Evolutionary conservation across 1,284 basidiomycete species (phyloP).

Genomic region (Stygiomarasmius scandens): DNA sequence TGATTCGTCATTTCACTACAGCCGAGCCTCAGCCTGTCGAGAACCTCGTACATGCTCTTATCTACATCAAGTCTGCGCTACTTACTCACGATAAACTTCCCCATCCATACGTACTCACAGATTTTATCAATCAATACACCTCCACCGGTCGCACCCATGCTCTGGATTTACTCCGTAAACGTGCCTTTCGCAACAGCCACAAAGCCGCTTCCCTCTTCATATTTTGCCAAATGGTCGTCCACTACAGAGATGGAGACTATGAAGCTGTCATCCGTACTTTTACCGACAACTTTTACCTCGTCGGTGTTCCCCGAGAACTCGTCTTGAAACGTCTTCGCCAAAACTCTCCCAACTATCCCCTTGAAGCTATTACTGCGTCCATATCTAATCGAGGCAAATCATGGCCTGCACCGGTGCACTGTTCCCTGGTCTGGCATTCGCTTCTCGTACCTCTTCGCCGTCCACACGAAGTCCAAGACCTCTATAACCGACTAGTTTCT

Average conservation of each 20-base stretch:
- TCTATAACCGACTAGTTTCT: background rate
- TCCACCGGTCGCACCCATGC: conserved; percentile 32
- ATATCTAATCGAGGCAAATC: conserved; percentile 24
- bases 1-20: conserved; percentile 21
- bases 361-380: background rate
- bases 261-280: conserved; percentile 40
- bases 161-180: conserved; percentile 34
- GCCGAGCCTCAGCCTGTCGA: conserved; percentile 9
- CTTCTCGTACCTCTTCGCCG: conserved; percentile 20
- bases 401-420: conserved; percentile 32
- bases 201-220: conserved; percentile 28
- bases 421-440: conserved; percentile 38
- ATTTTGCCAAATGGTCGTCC: conserved; percentile 45
- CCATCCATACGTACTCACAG: conserved; percentile 29
- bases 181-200: conserved; percentile 26
- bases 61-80: conserved; percentile 27
- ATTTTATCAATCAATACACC: conserved; percentile 38
- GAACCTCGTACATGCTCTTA: conserved; percentile 20
- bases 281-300: conserved; percentile 40
- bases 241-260: conserved; percentile 27
- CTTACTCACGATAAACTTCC: conserved; percentile 18
- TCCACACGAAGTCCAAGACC: background rate
- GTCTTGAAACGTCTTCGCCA: conserved; percentile 22
- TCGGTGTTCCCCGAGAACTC: conserved; percentile 37
- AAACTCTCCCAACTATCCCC: conserved; percentile 8